These are phyloP conservation scores for Leishmania tarentolae DNA, from an alignment of 208 protist genomes.

Conservation along the genomic window DNA sequence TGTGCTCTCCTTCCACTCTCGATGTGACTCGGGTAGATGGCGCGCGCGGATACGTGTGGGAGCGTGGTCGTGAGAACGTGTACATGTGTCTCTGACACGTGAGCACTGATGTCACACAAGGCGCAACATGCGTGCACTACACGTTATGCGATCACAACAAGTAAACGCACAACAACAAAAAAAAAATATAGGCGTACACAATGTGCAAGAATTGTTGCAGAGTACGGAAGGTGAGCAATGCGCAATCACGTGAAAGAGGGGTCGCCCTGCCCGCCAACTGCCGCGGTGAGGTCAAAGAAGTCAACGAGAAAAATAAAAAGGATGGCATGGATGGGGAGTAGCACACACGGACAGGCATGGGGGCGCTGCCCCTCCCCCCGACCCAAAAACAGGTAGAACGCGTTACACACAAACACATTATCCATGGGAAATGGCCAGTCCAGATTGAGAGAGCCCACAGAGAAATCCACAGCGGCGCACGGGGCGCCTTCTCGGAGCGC, in stretches of 20 bases:
- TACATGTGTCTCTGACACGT: background rate
- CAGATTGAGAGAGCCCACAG: background rate
- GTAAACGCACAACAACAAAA: background rate
- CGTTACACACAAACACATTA: background rate
- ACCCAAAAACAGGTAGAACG: no score
- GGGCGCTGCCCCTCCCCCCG: no score
- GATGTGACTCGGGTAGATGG: background rate
- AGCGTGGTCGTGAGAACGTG: background rate
- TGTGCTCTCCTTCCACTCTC: background rate
- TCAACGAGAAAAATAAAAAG: background rate
- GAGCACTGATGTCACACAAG: background rate
- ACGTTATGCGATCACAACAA: background rate
- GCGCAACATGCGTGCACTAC: background rate
- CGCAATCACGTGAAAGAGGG: background rate
- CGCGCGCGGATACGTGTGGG: background rate
- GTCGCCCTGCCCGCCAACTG: background rate
- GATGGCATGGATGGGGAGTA: background rate
- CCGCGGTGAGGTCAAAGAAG: background rate
- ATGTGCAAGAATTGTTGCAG: background rate
- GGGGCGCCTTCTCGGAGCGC: background rate
- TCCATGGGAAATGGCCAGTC: background rate
- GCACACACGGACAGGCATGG: background rate
- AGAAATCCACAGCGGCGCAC: background rate
- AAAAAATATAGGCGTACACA: background rate
- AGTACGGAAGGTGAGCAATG: background rate